Evolutionary conservation across 306 rosid genomes (phyloP).

Genomic region (Mimosa pudica): DNA sequence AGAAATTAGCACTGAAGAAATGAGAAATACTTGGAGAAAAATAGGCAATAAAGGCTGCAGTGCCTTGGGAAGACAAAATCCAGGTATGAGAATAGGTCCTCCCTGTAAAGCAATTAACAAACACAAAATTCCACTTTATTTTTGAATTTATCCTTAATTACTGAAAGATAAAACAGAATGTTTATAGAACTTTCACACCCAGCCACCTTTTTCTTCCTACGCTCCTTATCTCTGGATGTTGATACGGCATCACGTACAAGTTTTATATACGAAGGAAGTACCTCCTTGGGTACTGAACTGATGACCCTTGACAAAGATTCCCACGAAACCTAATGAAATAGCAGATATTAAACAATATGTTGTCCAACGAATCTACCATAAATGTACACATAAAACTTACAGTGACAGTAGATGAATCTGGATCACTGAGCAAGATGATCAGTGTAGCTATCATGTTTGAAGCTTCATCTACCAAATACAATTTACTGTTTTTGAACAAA

Average conservation of each 20-base stretch:
- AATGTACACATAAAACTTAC: conserved; percentile 49
- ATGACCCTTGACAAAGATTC: conserved; percentile 90
- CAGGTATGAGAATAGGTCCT: conserved; percentile 88
- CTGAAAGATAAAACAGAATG: conserved; percentile 20
- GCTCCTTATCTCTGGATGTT: conserved; percentile 89
- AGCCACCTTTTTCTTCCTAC: conserved; percentile 91
- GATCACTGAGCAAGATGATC: conserved; percentile 84
- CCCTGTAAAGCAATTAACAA: conserved; percentile 63
- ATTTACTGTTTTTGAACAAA: conserved; percentile 89
- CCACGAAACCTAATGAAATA: conserved; percentile 72
- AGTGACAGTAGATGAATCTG: conserved; percentile 76
- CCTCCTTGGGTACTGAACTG: conserved; percentile 81
- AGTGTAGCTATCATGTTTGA: conserved; percentile 86
- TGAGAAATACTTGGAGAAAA: conserved; percentile 77
- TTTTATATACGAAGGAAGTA: conserved; percentile 87
- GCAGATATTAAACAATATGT: conserved; percentile 25
- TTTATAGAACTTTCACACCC: conserved; percentile 28
- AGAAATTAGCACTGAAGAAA: conserved; percentile 19
- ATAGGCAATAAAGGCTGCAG: conserved; percentile 94
- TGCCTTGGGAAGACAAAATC: conserved; percentile 94
- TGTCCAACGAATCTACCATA: conserved; percentile 21
- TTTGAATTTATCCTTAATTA: background rate
- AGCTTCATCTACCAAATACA: conserved; percentile 92
- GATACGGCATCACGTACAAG: conserved; percentile 97
- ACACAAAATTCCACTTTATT: conserved; percentile 19